Evolutionary conservation across 2,329 filamentous ascomycete species (phyloP).

Genomic region (Cladorrhinum sp.): DNA sequence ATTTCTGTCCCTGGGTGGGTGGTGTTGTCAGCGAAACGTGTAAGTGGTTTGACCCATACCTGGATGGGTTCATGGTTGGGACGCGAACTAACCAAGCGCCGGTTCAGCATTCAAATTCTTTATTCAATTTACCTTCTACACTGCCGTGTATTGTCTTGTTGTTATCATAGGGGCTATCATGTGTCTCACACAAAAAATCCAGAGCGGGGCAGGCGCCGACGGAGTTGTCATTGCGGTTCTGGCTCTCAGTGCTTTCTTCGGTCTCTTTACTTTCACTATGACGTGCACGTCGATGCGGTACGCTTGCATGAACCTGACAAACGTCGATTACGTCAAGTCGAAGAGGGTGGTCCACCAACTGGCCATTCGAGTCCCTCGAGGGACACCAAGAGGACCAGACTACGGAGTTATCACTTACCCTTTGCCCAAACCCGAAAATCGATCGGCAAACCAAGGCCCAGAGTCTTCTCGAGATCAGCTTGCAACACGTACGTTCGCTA

Average conservation of each 20-base stretch:
- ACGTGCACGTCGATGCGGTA: slow-evolving; percentile 67
- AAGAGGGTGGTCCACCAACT: slow-evolving; percentile 65
- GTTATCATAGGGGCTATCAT: slow-evolving; percentile 62
- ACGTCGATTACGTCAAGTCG: slow-evolving; percentile 71
- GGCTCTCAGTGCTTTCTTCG: slow-evolving; percentile 68
- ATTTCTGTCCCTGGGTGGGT: slow-evolving; percentile 96
- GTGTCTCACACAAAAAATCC: slow-evolving; percentile 55
- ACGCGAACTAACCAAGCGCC: background rate
- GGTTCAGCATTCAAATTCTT: slow-evolving; percentile 80
- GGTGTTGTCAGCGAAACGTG: slow-evolving; percentile 83
- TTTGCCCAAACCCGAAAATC: slow-evolving; percentile 36
- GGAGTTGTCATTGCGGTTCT: slow-evolving; percentile 65
- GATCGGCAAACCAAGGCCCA: slow-evolving; percentile 24
- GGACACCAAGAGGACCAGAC: slow-evolving; percentile 39
- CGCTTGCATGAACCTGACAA: slow-evolving; percentile 72
- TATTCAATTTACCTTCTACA: slow-evolving; percentile 78
- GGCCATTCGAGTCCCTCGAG: slow-evolving; percentile 66
- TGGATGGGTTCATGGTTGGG: background rate
- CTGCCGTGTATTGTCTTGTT: slow-evolving; percentile 63
- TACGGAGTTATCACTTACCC: slow-evolving; percentile 60
- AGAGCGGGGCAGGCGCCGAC: slow-evolving; percentile 44
- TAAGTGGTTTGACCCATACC: slow-evolving; percentile 34
- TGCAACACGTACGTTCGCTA: slow-evolving; percentile 69
- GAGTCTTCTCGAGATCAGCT: slow-evolving; percentile 38
- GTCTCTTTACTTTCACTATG: slow-evolving; percentile 79